Conservation (phyloP, 129 eudicot species). For the Centella asiatica region DNA sequence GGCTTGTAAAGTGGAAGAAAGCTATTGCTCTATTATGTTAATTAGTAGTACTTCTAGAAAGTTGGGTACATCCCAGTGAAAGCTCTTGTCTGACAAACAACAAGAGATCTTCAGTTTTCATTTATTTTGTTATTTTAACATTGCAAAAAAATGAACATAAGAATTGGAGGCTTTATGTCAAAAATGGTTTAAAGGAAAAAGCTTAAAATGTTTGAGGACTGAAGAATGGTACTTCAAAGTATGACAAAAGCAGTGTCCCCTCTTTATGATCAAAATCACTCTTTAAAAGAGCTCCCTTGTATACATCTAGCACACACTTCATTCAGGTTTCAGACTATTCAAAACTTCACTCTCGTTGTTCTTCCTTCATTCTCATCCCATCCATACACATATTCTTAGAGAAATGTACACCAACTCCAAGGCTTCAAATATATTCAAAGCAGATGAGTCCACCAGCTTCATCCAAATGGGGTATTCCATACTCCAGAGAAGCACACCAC, state of each 20-base stretch:
- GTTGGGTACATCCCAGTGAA: background rate
- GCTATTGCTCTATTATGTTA: too few species aligned
- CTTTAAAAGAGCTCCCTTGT: constrained; percentile 16
- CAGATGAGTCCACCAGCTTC: constrained; percentile 41
- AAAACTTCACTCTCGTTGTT: too few species aligned
- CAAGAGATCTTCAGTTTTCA: background rate
- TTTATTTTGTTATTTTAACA: background rate
- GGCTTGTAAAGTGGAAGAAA: too few species aligned
- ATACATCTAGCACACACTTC: constrained; percentile 22
- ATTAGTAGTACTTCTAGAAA: too few species aligned
- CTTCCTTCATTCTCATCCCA: background rate
- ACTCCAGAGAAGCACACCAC: constrained; percentile 86
- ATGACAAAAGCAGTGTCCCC: constrained; percentile 13
- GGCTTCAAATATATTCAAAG: constrained; percentile 35
- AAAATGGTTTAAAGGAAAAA: too few species aligned
- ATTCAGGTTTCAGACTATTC: constrained; percentile 4
- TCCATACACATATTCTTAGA: too few species aligned
- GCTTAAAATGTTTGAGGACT: constrained; percentile 1
- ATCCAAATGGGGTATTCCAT: constrained; percentile 51
- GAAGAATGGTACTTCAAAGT: constrained; percentile 14
- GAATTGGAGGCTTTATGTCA: too few species aligned
- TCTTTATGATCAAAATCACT: constrained; percentile 11
- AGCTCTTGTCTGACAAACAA: background rate
- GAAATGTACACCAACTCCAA: constrained; percentile 37
- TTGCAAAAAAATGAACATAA: background rate